These are phyloP conservation scores for Pseudoscleropodium purum DNA, from an alignment of 225 moss, liverwort and hornwort genomes.

Conservation along the genomic window DNA sequence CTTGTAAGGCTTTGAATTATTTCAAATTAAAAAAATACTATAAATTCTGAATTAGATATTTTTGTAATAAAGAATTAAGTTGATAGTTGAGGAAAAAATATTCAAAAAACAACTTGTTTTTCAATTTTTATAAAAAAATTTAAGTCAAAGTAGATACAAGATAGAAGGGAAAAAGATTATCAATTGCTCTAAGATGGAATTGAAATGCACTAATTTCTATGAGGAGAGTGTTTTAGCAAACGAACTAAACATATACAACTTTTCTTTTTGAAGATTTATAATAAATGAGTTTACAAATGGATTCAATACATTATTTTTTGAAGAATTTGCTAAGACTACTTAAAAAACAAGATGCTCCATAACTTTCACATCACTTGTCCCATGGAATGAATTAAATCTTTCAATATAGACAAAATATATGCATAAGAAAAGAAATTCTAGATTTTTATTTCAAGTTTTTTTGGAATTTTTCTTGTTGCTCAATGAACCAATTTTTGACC, in stretches of 20 bases:
- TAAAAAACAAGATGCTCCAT: background rate
- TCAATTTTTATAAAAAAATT: background rate
- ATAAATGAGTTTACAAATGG: fast-evolving
- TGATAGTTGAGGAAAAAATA: background rate
- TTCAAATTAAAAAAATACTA: fast-evolving
- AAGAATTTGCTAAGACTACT: too few species aligned
- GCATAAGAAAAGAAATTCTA: too few species aligned
- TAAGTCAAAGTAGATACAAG: background rate
- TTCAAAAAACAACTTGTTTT: background rate
- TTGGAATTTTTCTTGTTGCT: fast-evolving
- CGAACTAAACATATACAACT: fast-evolving
- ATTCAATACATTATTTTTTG: background rate
- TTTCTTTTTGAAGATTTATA: fast-evolving
- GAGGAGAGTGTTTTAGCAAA: fast-evolving
- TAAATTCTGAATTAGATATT: background rate
- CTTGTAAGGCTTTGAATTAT: background rate
- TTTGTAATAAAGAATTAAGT: background rate
- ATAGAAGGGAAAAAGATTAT: background rate
- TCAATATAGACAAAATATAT: fast-evolving
- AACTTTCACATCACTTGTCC: background rate
- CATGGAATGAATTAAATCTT: background rate
- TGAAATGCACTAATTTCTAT: background rate
- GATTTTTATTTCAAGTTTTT: background rate
- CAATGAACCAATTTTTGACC: fast-evolving
- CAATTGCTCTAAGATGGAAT: too few species aligned